Conservation (phyloP, 2,329 filamentous ascomycete species). For the Alternaria tenuissima region DNA sequence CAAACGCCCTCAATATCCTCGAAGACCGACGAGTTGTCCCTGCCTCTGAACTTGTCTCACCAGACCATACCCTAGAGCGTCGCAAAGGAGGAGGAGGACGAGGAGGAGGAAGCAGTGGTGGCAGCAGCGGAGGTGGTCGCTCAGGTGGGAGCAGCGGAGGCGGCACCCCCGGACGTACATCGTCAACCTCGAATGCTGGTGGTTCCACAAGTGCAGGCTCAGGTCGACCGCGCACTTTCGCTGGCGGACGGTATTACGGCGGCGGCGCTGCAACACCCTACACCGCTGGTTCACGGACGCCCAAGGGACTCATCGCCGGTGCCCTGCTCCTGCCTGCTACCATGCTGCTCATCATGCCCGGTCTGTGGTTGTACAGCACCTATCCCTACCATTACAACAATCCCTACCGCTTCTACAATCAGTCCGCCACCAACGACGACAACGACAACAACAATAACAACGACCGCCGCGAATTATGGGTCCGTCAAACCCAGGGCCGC, state of each 20-base stretch:
- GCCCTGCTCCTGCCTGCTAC: conserved; percentile 58
- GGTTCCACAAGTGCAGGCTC: conserved; percentile 64
- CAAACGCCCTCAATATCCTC: conserved; percentile 33
- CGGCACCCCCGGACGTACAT: conserved; percentile 26
- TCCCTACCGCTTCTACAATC: conserved; percentile 63
- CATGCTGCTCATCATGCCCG: conserved; percentile 67
- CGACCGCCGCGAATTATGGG: conserved; percentile 10
- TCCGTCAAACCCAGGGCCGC: conserved; percentile 34
- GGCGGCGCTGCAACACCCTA: conserved; percentile 69
- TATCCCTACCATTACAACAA: conserved; percentile 69
- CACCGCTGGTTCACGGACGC: conserved; percentile 59
- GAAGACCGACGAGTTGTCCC: conserved; percentile 26
- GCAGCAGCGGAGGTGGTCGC: conserved; percentile 12
- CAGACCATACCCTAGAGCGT: conserved; percentile 46
- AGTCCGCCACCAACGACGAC: conserved; percentile 52
- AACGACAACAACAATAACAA: conserved; percentile 51
- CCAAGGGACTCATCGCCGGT: conserved; percentile 61
- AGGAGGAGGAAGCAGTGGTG: conserved; percentile 37
- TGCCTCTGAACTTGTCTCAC: conserved; percentile 35
- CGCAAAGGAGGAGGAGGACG: conserved; percentile 51
- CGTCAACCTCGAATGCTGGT: conserved; percentile 42
- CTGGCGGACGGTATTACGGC: conserved; percentile 70
- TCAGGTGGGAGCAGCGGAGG: conserved; percentile 25
- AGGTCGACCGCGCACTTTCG: conserved; percentile 65
- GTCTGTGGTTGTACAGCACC: conserved; percentile 69